A percentile compares a stretch with the other conserved stretches of the same genome.
Conservation (phyloP, 495 filamentous ascomycete genomes). For the Barbatosphaeria neglecta region DNA sequence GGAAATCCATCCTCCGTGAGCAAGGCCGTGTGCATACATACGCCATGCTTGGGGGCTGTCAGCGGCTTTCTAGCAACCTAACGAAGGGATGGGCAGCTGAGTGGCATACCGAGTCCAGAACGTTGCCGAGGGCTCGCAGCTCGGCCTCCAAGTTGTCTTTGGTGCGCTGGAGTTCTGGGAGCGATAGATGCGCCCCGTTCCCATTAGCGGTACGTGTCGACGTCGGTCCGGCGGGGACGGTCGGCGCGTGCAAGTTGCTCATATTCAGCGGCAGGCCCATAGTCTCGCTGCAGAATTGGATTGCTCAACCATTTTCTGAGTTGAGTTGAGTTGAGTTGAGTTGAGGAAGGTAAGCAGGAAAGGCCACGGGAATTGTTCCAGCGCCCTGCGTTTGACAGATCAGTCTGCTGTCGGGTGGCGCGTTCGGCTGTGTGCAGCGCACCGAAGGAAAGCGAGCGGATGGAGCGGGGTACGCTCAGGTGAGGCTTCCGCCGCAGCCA, state of each 20-base stretch:
- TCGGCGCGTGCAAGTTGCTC: slow-evolving; percentile 66
- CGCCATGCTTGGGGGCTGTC: slow-evolving; percentile 56
- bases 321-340: no score
- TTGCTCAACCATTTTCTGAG: no score
- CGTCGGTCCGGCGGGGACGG: slow-evolving; percentile 60
- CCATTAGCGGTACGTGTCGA: slow-evolving; percentile 39
- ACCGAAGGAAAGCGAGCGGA: no score
- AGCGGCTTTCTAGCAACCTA: slow-evolving; percentile 3
- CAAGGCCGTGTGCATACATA: slow-evolving; percentile 82
- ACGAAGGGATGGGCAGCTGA: not conserved
- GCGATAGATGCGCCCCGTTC: slow-evolving; percentile 44
- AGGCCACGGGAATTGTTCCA: not conserved
- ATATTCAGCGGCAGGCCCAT: slow-evolving; percentile 32
- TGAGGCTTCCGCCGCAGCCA: no score
- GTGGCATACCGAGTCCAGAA: slow-evolving; percentile 70
- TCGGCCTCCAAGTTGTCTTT: slow-evolving; percentile 80
- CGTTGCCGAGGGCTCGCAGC: slow-evolving; percentile 67
- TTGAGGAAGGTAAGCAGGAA: no score
- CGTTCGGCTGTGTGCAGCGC: not conserved
- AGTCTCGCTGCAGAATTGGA: not conserved
- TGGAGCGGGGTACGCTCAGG: no score
- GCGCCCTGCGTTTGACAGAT: no score
- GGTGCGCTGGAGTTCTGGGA: slow-evolving; percentile 45
- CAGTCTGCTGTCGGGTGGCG: not conserved
- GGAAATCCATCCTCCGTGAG: slow-evolving; percentile 91